phyloP scores from a whole-genome alignment of 257 asterid genomes.

The Gardenia jasminoides region DNA sequence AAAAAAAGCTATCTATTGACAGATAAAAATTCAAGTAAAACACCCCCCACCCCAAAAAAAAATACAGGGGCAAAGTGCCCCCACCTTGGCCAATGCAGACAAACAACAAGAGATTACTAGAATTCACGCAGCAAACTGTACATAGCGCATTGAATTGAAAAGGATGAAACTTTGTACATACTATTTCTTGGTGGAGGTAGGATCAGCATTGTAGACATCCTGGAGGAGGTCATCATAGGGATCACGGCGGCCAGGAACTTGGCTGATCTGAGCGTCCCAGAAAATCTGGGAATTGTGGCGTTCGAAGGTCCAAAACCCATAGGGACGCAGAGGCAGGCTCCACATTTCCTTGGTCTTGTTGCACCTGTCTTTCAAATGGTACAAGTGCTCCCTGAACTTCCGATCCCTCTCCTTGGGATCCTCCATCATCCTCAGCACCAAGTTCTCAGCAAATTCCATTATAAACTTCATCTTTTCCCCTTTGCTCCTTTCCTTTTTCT shows the following conservation, averaged over 20 bases:
- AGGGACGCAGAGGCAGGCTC: conserved; percentile 70
- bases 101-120: not conserved
- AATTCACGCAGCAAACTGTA: not conserved
- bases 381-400: conserved; percentile 60
- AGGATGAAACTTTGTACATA: not conserved
- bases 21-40: not conserved
- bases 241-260: conserved; percentile 80
- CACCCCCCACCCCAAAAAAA: conserved; percentile 1
- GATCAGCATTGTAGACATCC: conserved; percentile 27
- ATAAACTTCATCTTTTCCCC: conserved; percentile 52
- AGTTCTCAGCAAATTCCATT: conserved; percentile 88
- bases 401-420: conserved; percentile 75
- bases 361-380: conserved; percentile 49
- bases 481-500: not conserved
- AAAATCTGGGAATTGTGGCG: conserved; percentile 72
- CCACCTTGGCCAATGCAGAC: not conserved
- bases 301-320: conserved; percentile 89
- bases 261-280: conserved; percentile 76
- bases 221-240: conserved; percentile 71
- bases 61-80: not conserved
- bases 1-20: not conserved
- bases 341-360: conserved; percentile 64
- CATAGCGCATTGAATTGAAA: not conserved
- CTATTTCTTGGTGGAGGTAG: conserved; percentile 25
- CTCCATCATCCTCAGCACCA: conserved; percentile 74